These are phyloP conservation scores for Leptographium wingfieldii DNA, from an alignment of 2,329 filamentous ascomycete genomes.

Conservation along the genomic window DNA sequence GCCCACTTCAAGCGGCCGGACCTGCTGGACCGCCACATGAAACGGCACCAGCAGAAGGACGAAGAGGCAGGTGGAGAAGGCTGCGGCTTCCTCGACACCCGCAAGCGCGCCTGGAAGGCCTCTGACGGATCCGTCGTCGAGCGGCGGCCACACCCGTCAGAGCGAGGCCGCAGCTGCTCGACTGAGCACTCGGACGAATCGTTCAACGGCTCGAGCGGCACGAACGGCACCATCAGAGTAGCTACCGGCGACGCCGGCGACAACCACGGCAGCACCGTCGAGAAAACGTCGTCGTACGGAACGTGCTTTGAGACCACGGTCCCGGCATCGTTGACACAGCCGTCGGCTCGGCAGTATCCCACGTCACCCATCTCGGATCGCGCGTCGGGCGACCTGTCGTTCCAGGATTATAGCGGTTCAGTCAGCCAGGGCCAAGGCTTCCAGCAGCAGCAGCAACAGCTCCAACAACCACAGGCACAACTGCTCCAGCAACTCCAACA, in stretches of 20 bases:
- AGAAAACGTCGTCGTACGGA: too few relatives aligned
- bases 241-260: too few relatives aligned
- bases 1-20: conserved; percentile 12
- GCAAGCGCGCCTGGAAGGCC: conserved; percentile 10
- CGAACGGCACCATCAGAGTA: too few relatives aligned
- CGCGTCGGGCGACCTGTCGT: not conserved
- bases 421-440: too few relatives aligned
- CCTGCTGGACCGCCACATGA: conserved; percentile 10
- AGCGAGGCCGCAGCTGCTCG: not conserved
- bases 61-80: conserved; percentile 10
- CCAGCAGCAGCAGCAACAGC: not conserved
- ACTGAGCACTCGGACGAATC: too few relatives aligned
- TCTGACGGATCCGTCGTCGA: conserved; percentile 8
- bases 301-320: too few relatives aligned
- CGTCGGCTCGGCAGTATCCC: not conserved
- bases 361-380: conserved; percentile 6
- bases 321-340: not conserved
- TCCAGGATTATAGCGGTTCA: not conserved
- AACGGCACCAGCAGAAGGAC: conserved; percentile 8
- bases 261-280: too few relatives aligned
- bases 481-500: not conserved
- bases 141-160: not conserved
- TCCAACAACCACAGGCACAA: not conserved
- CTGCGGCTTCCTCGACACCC: conserved; percentile 9
- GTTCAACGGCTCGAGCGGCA: too few relatives aligned